phyloP scores from a whole-genome alignment of 1,284 basidiomycete species.

The Sanghuangporus baumii region DNA sequence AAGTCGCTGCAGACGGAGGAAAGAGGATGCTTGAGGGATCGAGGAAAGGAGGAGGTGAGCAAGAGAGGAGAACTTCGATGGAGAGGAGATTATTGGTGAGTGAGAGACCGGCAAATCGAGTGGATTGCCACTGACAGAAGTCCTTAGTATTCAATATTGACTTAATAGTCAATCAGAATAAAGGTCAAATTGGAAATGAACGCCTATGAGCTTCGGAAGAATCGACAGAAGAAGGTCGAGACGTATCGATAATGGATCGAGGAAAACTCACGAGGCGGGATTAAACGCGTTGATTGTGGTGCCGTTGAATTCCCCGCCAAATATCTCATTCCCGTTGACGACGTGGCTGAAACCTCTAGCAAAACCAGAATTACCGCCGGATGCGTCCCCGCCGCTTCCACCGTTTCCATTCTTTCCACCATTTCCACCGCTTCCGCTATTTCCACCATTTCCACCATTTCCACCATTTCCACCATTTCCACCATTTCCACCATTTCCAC shows the following conservation, averaged over 20 bases:
- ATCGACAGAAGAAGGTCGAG: too few species aligned
- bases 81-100: constrained; percentile 65
- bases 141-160: too few species aligned
- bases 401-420: neutral
- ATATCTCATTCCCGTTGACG: neutral
- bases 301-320: neutral
- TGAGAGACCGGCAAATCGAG: neutral
- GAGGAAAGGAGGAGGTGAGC: constrained; percentile 71
- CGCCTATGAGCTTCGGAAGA: too few species aligned
- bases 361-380: neutral
- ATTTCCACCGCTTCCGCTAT: too few species aligned
- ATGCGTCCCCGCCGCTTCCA: neutral
- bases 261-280: too few species aligned
- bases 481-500: neutral
- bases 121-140: too few species aligned
- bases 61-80: constrained; percentile 70
- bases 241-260: too few species aligned
- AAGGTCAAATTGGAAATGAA: too few species aligned
- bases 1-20: constrained; percentile 62
- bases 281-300: neutral
- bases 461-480: neutral
- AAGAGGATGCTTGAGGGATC: constrained; percentile 72
- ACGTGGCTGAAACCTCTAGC: neutral
- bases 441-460: neutral
- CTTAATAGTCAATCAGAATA: too few species aligned